Base-by-base conservation (phyloP, 768 basidiomycete genomes). In the Xerocomellus amylosporus region DNA sequence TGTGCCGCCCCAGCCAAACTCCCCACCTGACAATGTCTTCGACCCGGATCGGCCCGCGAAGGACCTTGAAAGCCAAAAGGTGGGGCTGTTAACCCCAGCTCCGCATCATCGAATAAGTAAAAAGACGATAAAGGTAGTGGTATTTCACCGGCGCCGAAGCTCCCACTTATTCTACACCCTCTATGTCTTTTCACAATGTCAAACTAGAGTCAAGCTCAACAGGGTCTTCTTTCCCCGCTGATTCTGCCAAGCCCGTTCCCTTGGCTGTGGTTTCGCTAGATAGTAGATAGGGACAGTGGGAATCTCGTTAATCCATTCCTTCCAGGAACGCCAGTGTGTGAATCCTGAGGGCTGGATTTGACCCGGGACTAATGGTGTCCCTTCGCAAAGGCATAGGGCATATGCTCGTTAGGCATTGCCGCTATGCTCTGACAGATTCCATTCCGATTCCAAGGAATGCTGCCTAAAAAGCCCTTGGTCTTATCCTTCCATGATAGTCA, bases 201-300 rank as follows among this genome's bases (percentile, higher is more conserved):
- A 86, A 83, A 86, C 84, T 85, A 86, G 84, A 86, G 84, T 86
- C 84, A 86, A 85, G 83, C 84, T 85, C 83, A 85, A 84, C 84
- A 85, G 84, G 83, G 83, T 85, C 84, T 84, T 85, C 83, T 84
- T 85, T 84, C 81, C 83, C 83, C 78, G 77, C 79, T 79, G 41
- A 54, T 71, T 79, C 46, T 55, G 56, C 58, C 64, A 65, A 60
- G 61, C 59, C 58, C 47, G 40, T 66, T 61, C 63, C 58, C 64
- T 64, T 65, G 59, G 75, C 74, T 75, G 74, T 75, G 49, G 74
- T 75, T 75, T 75, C 67, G 68, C 73, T 75, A 71, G 72, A 74
- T 37, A 37, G 36, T 37, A 37, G 36, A 37, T 37, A 37, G 36
- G 36, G 36, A 37, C 36, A 37, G 36, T 37, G 36, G 36, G 36